phyloP scores from a whole-genome alignment of 306 rosid species.

The Oemleria cerasiformis region DNA sequence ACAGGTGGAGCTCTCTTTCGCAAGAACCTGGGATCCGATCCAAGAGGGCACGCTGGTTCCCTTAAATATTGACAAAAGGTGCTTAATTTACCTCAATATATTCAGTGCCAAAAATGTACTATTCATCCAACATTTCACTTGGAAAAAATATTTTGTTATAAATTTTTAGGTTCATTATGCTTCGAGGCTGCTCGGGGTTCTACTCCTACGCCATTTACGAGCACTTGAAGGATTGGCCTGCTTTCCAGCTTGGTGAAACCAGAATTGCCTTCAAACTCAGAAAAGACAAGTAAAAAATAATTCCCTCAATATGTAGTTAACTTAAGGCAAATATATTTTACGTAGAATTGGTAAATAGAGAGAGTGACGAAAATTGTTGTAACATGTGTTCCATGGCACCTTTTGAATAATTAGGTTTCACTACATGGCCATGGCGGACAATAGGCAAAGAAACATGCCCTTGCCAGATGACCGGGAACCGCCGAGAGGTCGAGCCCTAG shows the following conservation, averaged over 20 bases:
- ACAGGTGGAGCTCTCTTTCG: constrained; percentile 83
- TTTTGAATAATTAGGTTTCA: constrained; percentile 31
- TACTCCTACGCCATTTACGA: constrained; percentile 88
- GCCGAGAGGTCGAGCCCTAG: constrained; percentile 40
- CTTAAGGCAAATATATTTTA: not conserved
- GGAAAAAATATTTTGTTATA: too few relatives aligned
- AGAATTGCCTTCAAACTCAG: constrained; percentile 91
- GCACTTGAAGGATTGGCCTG: constrained; percentile 79
- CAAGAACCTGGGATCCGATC: constrained; percentile 69
- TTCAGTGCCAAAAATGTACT: not conserved
- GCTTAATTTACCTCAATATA: not conserved
- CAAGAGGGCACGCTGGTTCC: constrained; percentile 57
- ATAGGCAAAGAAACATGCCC: constrained; percentile 43
- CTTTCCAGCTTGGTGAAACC: constrained; percentile 71
- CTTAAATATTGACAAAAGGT: constrained; percentile 85
- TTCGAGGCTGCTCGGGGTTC: constrained; percentile 77
- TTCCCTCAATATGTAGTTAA: not conserved
- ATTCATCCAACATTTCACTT: not conserved
- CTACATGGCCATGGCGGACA: constrained; percentile 42
- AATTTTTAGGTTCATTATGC: constrained; percentile 70
- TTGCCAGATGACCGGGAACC: constrained; percentile 42
- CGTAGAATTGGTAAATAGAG: too few relatives aligned
- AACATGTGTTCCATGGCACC: too few relatives aligned
- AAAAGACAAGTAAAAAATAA: constrained; percentile 67
- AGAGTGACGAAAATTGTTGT: too few relatives aligned